Evolutionary conservation across 495 filamentous ascomycete species (phyloP).

Genomic region (Talaromyces stipitatus): DNA sequence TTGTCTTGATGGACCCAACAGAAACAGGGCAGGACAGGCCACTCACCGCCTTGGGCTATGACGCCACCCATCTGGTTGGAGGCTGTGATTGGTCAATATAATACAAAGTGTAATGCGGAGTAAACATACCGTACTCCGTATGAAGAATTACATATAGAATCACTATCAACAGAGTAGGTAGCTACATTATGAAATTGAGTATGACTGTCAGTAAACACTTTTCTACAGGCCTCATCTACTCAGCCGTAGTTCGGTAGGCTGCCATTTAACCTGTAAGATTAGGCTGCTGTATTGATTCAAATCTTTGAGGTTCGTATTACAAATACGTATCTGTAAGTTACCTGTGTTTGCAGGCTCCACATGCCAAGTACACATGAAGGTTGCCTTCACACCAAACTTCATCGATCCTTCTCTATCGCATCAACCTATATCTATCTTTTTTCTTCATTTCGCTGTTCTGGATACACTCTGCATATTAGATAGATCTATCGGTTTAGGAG

Average conservation of each 20-base stretch:
- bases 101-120: not conserved
- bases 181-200: no score
- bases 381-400: not conserved
- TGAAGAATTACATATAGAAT: no score
- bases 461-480: not conserved
- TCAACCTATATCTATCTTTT: not conserved
- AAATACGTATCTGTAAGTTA: not conserved
- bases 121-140: not conserved
- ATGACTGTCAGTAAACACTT: no score
- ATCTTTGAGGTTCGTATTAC: not conserved
- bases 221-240: no score
- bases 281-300: not conserved
- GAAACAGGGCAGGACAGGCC: not conserved
- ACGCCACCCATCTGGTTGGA: constrained; percentile 8
- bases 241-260: no score
- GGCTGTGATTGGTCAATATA: constrained; percentile 2
- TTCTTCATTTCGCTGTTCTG: not conserved
- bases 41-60: constrained; percentile 13
- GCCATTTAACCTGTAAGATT: no score
- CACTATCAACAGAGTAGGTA: no score
- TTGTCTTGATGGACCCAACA: not conserved
- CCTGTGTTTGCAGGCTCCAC: not conserved
- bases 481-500: not conserved
- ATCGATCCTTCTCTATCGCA: not conserved
- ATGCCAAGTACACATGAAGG: not conserved